A percentile compares a stretch with the other conserved stretches of the same genome.
These are phyloP conservation scores for Angomonas deanei DNA, from an alignment of 208 protist species.

Conservation along the genomic window DNA sequence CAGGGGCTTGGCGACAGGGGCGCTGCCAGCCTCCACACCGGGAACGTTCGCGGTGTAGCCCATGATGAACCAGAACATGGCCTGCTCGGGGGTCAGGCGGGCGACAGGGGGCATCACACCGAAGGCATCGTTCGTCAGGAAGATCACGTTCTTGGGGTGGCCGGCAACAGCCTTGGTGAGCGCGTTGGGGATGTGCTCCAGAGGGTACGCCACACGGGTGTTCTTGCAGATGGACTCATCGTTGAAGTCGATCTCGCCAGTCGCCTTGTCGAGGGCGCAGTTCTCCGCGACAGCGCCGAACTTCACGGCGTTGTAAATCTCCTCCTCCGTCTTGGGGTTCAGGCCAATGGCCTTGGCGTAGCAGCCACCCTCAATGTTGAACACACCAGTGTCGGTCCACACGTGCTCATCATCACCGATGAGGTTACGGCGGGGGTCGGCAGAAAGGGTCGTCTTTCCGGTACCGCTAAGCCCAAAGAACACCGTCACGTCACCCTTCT, in stretches of 20 bases:
- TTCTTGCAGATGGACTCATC: too few species aligned
- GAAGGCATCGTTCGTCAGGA: conserved; percentile 97
- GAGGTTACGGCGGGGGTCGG: conserved; percentile 74
- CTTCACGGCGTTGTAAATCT: conserved; percentile 87
- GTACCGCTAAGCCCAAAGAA: conserved; percentile 92
- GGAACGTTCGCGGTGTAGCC: conserved; percentile 93
- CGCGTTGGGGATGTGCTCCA: conserved; percentile 92
- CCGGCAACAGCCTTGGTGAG: conserved; percentile 62
- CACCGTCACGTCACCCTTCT: conserved; percentile 65
- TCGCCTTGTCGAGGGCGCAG: conserved; percentile 56
- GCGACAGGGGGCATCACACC: conserved; percentile 95
- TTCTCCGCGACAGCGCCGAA: conserved; percentile 89
- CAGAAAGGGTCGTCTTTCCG: conserved; percentile 91
- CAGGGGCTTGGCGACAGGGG: conserved; percentile 81
- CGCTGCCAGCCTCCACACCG: conserved; percentile 92
- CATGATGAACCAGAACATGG: conserved; percentile 93
- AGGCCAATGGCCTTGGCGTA: conserved; percentile 91
- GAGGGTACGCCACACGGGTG: conserved; percentile 93
- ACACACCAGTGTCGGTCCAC: conserved; percentile 85
- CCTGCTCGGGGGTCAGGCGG: conserved; percentile 86
- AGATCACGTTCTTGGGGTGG: conserved; percentile 94
- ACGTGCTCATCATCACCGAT: conserved; percentile 93
- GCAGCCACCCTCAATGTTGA: conserved; percentile 92
- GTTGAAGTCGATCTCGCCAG: conserved; percentile 89
- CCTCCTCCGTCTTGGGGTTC: conserved; percentile 84